Conservation (phyloP, 75 land plant species). For the Sequoia sempervirens region DNA sequence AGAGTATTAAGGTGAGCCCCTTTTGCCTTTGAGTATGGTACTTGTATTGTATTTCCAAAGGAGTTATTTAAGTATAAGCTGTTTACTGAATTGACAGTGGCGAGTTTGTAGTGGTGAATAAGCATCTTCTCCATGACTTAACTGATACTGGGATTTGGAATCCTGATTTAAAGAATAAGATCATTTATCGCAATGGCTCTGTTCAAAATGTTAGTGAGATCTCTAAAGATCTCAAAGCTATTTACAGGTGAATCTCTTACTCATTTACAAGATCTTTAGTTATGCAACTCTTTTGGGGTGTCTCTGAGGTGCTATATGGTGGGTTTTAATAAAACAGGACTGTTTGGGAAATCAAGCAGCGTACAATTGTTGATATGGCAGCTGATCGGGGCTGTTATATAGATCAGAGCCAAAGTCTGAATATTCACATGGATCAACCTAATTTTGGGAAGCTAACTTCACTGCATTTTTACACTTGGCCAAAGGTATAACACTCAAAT, state of each 20-base stretch:
- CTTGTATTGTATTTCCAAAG: background rate
- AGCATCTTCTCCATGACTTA: slow-evolving; percentile 39
- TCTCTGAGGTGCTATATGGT: background rate
- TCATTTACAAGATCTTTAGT: background rate
- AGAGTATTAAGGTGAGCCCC: slow-evolving; percentile 23
- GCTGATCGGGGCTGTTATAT: slow-evolving; percentile 28
- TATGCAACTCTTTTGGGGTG: background rate
- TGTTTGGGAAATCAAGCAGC: slow-evolving; percentile 96
- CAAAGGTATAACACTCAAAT: no score
- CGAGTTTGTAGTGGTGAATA: slow-evolving; percentile 46
- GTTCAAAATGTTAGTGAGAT: slow-evolving; percentile 60
- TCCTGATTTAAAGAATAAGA: slow-evolving; percentile 50
- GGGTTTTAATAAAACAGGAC: slow-evolving; percentile 34
- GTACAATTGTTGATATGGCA: slow-evolving; percentile 68
- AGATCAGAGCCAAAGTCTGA: slow-evolving; percentile 36
- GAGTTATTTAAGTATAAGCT: background rate
- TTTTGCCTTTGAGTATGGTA: background rate
- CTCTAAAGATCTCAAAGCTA: slow-evolving; percentile 62
- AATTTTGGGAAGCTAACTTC: slow-evolving; percentile 34
- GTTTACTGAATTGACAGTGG: slow-evolving; percentile 22
- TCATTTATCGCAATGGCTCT: slow-evolving; percentile 82
- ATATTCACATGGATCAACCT: slow-evolving; percentile 42
- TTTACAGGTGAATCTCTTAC: slow-evolving; percentile 46
- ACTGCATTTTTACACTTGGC: slow-evolving; percentile 21
- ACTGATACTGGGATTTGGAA: slow-evolving; percentile 27